Base-by-base conservation (phyloP, 2,329 filamentous ascomycete species). In the Periconia digitata region DNA sequence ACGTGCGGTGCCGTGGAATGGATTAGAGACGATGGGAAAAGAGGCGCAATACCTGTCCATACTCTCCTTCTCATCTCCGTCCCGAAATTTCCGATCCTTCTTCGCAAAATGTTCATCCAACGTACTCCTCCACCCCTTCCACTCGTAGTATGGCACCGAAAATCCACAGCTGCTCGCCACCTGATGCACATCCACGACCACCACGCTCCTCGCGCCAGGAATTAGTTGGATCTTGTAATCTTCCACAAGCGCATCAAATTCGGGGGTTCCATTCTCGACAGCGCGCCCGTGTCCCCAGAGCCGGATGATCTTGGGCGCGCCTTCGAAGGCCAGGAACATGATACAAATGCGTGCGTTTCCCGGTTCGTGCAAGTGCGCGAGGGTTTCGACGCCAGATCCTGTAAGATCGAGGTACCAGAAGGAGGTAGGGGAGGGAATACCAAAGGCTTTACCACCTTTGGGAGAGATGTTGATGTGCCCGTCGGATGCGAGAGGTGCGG, bases 391-490 rank as follows among this genome's bases (percentile, higher is more conserved):
- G 7, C 74, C 74, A 13, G 62, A 68, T 12, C 74, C 74, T 1
- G 66, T 69, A 0, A 76, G 62, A 44, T 77, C 74, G 55, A 75
- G 65, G 51, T 75, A 77, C 72, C 73, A 76, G 59, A 76, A 77
- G 0, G 66, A 64, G 5, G 60, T 65, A 6, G 69, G 57, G 24
- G 69, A 64, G 3, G 72, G 39, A 20, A 77, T 64, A 22, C 74
- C 74, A 47, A 75, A 75, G 48, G 75, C 74, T 23, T 67, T 43
- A 6, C 74, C 73, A 46, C 74, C 74, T 56, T 77, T 77, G 2
- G 74, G 74, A 0, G 72, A 75, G 52, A 76, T 66, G 51, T 77
- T 77, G 54, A 77, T 72, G 56, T 77, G 74, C 18, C 74, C 74
- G 3, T 54, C 29, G 18, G 51, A 55, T 3, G 71, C 67, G 6